Evolutionary conservation across 2,329 filamentous ascomycete genomes (phyloP), one percentile per base, ranked within the genome.

Genomic region (Fusarium odoratissimum): DNA sequence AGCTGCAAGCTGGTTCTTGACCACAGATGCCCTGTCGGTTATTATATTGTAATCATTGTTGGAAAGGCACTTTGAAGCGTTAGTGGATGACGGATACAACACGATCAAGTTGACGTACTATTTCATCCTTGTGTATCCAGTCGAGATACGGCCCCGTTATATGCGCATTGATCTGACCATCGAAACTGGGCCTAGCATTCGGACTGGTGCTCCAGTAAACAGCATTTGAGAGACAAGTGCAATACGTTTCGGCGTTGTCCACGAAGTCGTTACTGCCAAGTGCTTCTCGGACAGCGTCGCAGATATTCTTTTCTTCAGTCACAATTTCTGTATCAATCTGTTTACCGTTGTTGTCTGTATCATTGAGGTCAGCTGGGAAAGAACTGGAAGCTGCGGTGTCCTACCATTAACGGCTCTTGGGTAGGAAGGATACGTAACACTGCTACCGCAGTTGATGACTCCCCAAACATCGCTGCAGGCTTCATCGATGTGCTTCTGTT

Each of bases 51-150:
- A 56, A 2, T 35, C 60, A 5, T 30, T 35, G 8, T 64, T 49
- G 9, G 5, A 14, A 33, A 66, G 60, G 13, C 63, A 66, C 63
- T 66, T 16, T 12, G 19, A n/a, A n/a, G n/a, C n/a, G 7, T 66
- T 8, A 57, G 40, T 8, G 7, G 25, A 16, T 8, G 14, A n/a
- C 6, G 9, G 6, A 9, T 5, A 7, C 5, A 3, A 2, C 23
- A 21, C 9, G 10, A 12, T 7, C 17, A 14, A 17, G 9, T 13
- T 6, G 13, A 12, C 41, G 3, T 63, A 66, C 42, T 6, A 31
- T 64, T 35, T 66, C 60, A 4, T 28, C 19, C 3, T 6, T 41
- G 8, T 48, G 31, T 13, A 65, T 48, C 8, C 12, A 28, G 16
- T 56, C 35, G 12, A n/a, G n/a, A 5, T 30, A 57, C 3, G 12